Evolutionary conservation across 2,329 filamentous ascomycete genomes (phyloP), one percentile per base, ranked within the genome.

Genomic region (Claviceps arundinis): DNA sequence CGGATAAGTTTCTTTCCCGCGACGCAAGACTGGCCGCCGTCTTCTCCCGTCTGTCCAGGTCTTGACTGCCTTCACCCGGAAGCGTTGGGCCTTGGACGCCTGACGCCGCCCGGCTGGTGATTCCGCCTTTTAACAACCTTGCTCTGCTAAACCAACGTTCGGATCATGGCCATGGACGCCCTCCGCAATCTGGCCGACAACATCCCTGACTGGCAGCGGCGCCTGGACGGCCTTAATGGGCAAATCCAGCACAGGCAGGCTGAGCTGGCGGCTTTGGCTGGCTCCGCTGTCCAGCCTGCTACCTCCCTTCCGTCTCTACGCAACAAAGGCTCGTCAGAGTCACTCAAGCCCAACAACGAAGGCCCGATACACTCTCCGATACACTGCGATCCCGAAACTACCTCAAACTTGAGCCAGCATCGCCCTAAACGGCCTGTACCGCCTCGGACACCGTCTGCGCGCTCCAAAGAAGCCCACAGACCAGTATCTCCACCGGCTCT

Each of bases 221-320:
- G 77, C 22, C 72, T 84, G 45, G 76, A 82, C 55, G 75, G 81
- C 50, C 72, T 84, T 53, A 81, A 73, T 60, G 70, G 71, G 54
- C 75, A 84, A 63, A 81, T 84, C 54, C 74, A 79, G 54, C 70
- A 76, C 60, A 78, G 81, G 54, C 81, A 84, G 68, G 66, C 70
- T 49, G 79, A 83, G 60, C 70, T 84, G 52, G 80, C 79, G 38
- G 70, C 71, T 53, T 62, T 77, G 52, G 68, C 64, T 42, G 58
- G 60, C 44, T 56, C 58, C 14, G 59, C 62, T 43, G 55, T 58
- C n/a, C 60, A 59, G 50, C 17, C 53, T 37, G 59, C 52, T 37
- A 49, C 60, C 37, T 62, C 66, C 45, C 63, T 66, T 41, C 70
- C 65, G 53, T 76, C 74, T 3, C 59, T 78, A 16, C 69, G 73